Base-by-base conservation (phyloP, 257 asterid species). In the Forsythia viridissima region DNA sequence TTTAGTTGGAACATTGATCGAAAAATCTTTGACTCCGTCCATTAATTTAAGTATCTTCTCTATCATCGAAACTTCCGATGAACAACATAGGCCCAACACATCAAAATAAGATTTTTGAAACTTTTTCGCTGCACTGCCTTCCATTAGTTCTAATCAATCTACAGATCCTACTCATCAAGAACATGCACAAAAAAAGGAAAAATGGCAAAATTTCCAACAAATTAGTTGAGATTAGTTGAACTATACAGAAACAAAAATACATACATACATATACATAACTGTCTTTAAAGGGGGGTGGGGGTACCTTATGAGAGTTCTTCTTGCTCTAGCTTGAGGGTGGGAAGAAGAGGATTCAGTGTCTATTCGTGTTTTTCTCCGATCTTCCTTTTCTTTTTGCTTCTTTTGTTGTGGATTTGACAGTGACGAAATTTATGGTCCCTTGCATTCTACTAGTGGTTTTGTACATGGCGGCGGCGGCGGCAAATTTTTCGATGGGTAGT, bases 51-150 rank as follows among this genome's bases (percentile, higher is more conserved):
- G 82, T 20, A 96, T 88, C 38, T 69, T 90, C 71, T 92, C 91
- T 13, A 92, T 80, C 40, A 92, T 8, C 0, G 88, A 89, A 51
- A 92, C 77, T 70, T 92, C 97, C 0, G 97, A 89, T 1, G 95
- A 46, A 43, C 97, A 92, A 21, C 97, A 90, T 4, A 96, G 85
- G 1, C 99, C 99, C 86, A 96, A 37, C 0, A 96, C 98, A 76
- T 96, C 98, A 6, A 96, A 91, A 66, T 96, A 96, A 80, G 96
- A 93, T 48, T 96, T 93, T 82, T 93, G 83, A 18, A 88, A 76
- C 71, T 88, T 85, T 12, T 66, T 79, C 67, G 57, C 73, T 4
- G 1, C 78, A 18, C 5, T 44, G 2, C 36, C 21, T 10, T 77
- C 81, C 87, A 10, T 37, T 42, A 16, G 8, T 16, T 34, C 44